Percentiles rank a stretch among this genome's conserved stretches.
phyloP scores from a whole-genome alignment of 257 asterid genomes.

The Solanum piurae region DNA sequence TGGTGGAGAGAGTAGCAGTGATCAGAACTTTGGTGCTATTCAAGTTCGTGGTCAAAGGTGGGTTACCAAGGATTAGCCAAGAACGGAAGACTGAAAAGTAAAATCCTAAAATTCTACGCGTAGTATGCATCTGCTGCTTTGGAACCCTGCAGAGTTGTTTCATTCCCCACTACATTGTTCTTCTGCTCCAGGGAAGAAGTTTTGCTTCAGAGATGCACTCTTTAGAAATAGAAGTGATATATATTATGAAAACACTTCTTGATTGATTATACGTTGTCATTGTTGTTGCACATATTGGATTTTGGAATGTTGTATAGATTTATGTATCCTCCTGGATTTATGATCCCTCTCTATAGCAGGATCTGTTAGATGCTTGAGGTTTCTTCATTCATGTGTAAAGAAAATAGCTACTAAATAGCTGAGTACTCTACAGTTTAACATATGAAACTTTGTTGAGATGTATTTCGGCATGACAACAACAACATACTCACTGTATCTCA shows the following conservation, averaged over 20 bases:
- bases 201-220: background rate
- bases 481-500: rapidly evolving
- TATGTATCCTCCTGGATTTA: background rate
- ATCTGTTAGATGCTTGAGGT: background rate
- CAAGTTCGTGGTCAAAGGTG: slow-evolving; percentile 77
- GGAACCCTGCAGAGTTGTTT: background rate
- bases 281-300: background rate
- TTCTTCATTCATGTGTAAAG: background rate
- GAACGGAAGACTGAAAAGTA: background rate
- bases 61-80: slow-evolving; percentile 62
- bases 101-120: background rate
- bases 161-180: background rate
- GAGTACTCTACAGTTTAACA: background rate
- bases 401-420: background rate
- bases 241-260: background rate
- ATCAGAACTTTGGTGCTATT: slow-evolving; percentile 43
- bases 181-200: background rate
- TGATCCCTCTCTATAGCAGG: background rate
- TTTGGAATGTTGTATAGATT: background rate
- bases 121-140: background rate
- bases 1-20: slow-evolving; percentile 75
- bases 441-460: background rate
- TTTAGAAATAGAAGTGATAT: background rate
- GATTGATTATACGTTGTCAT: background rate
- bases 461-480: background rate